A percentile compares a stretch with the other conserved stretches of the same genome.
Conservation (phyloP, 495 filamentous ascomycete genomes). For the Cetradonia linearis region DNA sequence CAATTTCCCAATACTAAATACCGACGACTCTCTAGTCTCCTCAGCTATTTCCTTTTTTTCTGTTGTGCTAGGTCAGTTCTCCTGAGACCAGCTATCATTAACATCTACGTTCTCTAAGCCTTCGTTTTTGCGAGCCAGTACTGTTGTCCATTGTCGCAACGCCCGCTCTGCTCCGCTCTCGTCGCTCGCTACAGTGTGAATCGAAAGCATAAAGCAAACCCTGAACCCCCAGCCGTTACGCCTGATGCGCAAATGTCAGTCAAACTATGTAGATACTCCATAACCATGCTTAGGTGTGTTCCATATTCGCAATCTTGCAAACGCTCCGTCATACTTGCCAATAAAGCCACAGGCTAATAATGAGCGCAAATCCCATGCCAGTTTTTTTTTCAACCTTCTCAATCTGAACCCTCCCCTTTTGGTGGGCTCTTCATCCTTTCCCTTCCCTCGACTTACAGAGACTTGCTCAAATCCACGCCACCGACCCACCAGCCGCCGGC, state of each 20-base stretch:
- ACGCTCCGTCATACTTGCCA: too few species aligned
- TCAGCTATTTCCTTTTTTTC: too few species aligned
- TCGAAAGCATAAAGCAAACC: background rate
- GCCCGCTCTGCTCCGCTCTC: background rate
- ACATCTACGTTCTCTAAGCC: background rate
- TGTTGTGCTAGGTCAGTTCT: background rate
- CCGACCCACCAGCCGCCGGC: conserved; percentile 62
- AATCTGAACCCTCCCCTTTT: background rate
- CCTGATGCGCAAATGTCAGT: background rate
- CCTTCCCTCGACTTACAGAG: background rate
- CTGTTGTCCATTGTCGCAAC: background rate
- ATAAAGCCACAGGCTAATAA: background rate
- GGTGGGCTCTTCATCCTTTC: background rate
- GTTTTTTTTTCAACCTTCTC: background rate
- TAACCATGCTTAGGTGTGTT: background rate
- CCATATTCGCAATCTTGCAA: too few species aligned
- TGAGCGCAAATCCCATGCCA: background rate
- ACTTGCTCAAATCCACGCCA: conserved; percentile 29
- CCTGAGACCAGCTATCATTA: background rate
- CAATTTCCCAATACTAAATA: too few species aligned
- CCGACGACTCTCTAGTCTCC: too few species aligned
- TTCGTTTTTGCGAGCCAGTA: background rate
- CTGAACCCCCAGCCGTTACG: background rate
- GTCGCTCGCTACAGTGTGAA: background rate
- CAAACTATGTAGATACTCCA: background rate